Conservation (phyloP, 208 protist genomes). For the Trypanosoma conorhini region DNA sequence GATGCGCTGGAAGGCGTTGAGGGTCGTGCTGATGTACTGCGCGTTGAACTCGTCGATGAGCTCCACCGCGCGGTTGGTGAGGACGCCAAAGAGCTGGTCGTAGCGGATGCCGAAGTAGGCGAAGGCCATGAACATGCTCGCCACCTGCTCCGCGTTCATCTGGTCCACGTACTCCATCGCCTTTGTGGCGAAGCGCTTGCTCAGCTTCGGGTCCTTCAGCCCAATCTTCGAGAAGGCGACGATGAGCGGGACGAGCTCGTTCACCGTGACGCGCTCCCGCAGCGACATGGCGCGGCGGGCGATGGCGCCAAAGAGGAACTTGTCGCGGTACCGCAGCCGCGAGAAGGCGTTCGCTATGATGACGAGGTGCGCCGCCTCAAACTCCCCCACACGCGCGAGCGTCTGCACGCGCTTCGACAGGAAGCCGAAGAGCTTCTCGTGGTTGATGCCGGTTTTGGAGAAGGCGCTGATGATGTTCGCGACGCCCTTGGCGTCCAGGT, state of each 20-base stretch:
- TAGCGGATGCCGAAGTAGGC: constrained; percentile 90
- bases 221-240: constrained; percentile 83
- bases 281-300: constrained; percentile 85
- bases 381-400: constrained; percentile 87
- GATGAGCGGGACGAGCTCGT: constrained; percentile 89
- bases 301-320: constrained; percentile 81
- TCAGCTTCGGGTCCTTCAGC: constrained; percentile 85
- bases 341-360: constrained; percentile 86
- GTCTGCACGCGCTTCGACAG: constrained; percentile 87
- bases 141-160: constrained; percentile 91
- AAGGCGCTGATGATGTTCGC: constrained; percentile 90
- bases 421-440: constrained; percentile 80
- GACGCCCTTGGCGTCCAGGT: constrained; percentile 86
- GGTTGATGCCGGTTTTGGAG: constrained; percentile 85
- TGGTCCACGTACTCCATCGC: constrained; percentile 92
- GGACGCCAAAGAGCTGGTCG: constrained; percentile 92
- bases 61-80: constrained; percentile 92
- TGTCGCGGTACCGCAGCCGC: constrained; percentile 76
- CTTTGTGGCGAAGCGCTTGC: constrained; percentile 88
- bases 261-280: constrained; percentile 87
- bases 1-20: constrained; percentile 89
- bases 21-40: constrained; percentile 89
- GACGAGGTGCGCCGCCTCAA: constrained; percentile 87
- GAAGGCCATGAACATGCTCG: constrained; percentile 89
- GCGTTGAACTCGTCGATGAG: constrained; percentile 93